Evolutionary conservation across 306 rosid genomes (phyloP), one percentile per base, ranked within the genome.

Genomic region (Trichosanthes truncata): DNA sequence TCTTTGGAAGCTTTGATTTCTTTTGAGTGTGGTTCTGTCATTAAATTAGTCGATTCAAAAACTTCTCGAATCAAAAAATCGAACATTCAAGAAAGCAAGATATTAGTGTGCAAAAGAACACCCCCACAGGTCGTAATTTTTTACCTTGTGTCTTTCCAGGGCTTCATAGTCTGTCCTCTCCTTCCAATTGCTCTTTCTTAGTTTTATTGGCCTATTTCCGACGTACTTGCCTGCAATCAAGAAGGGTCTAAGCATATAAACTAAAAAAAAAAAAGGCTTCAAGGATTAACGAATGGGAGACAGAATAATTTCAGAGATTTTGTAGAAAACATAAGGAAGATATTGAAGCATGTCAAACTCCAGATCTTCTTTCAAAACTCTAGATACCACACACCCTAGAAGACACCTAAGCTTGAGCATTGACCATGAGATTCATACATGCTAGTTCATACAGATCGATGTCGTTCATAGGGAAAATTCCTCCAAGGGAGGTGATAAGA

Each of bases 121-220:
- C 53, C 38, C 76, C 76, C 36, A 43, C 2, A 17, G 40, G 14
- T 15, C 78, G 9, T 51, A 7, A 73, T 13, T 13, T 13, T 11
- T 49, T 78, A 93, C 98, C 97, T 93, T 96, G 29, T 90, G 97
- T 84, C 89, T 87, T 69, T 85, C 96, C 71, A 89, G 79, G 8
- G 99, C 94, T 23, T 85, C 98, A 15, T 35, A 73, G 67, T 96
- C 98, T 59, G 86, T 96, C 86, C 99, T 90, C 88, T 96, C 99
- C 83, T 82, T 90, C 99, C 98, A 96, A 83, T 96, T 96, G 79
- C 99, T 96, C 86, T 93, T 96, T 26, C 96, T 95, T 17, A 93
- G 87, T 85, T 96, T 96, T 78, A 96, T 96, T 14, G 99, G 99
- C 36, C 98, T 85, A 80, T 96, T 96, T 78, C 99, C 99, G 29